A percentile compares a stretch with the other conserved stretches of the same genome.
These are phyloP conservation scores for Solanum gandarillasii DNA, from an alignment of 257 asterid genomes.

Conservation along the genomic window DNA sequence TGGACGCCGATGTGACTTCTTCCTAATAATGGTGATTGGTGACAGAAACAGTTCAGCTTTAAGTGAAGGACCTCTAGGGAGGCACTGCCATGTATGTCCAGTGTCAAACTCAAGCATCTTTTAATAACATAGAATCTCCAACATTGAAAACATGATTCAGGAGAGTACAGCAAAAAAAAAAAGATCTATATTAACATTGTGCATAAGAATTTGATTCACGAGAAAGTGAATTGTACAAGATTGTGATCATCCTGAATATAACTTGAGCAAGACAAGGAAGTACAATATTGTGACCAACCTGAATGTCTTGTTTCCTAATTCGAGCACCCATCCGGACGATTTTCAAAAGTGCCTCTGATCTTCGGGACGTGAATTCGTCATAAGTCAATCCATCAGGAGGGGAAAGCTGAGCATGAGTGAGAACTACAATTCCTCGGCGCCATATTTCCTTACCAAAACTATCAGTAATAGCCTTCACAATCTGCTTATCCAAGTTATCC, in stretches of 20 bases:
- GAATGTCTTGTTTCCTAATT: slow-evolving; percentile 46
- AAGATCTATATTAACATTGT: not conserved
- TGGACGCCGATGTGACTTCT: not conserved
- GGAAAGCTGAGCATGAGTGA: slow-evolving; percentile 95
- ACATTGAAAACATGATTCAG: not conserved
- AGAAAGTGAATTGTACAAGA: not conserved
- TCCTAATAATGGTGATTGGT: not conserved
- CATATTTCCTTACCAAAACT: slow-evolving; percentile 80
- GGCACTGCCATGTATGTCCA: not conserved
- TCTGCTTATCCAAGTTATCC: slow-evolving; percentile 82
- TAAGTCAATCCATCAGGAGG: slow-evolving; percentile 92
- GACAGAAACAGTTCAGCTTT: not conserved
- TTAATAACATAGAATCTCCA: not conserved
- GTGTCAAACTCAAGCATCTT: not conserved
- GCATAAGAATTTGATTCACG: not conserved
- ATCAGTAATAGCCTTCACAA: slow-evolving; percentile 80
- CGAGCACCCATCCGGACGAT: slow-evolving; percentile 69
- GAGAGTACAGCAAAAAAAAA: not conserved
- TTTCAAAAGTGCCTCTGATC: slow-evolving; percentile 83
- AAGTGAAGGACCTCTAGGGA: not conserved
- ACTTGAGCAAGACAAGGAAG: not conserved
- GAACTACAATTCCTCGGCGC: slow-evolving; percentile 72
- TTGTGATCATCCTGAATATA: not conserved
- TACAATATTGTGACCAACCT: slow-evolving; percentile 23
- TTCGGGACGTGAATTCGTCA: slow-evolving; percentile 68